Evolutionary conservation across 257 asterid species (phyloP).

Genomic region (Primulina tabacum): DNA sequence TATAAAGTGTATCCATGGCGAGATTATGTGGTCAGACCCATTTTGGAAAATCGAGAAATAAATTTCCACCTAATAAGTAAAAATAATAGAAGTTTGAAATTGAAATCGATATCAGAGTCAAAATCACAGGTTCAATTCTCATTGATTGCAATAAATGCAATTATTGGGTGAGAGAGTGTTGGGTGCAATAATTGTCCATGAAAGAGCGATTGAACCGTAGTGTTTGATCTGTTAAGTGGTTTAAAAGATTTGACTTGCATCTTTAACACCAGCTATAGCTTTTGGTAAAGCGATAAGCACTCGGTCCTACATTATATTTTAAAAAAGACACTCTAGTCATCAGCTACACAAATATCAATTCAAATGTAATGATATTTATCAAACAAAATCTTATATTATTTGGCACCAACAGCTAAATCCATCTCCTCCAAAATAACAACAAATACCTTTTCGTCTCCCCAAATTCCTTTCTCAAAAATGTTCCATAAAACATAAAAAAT

Average conservation of each 20-base stretch:
- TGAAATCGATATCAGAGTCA: not conserved
- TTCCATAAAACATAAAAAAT: not conserved
- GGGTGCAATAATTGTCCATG: no score
- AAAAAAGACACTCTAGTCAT: not conserved
- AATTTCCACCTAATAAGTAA: not conserved
- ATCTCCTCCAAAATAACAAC: not conserved
- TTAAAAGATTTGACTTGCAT: no score
- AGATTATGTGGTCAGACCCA: not conserved
- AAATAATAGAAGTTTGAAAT: no score
- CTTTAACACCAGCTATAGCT: no score
- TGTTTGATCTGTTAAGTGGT: no score
- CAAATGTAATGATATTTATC: not conserved
- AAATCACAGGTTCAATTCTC: no score
- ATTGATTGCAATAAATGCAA: no score
- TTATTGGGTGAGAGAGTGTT: no score
- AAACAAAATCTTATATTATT: not conserved
- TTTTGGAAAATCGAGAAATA: not conserved
- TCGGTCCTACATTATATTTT: no score
- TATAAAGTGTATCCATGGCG: not conserved
- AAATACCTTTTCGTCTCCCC: not conserved
- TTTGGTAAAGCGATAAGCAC: no score
- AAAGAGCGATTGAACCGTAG: no score
- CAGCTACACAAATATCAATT: not conserved
- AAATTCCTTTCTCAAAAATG: not conserved
- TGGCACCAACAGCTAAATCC: not conserved